phyloP scores from a whole-genome alignment of 179 eudicot genomes.

The Heliamphora pulchella region DNA sequence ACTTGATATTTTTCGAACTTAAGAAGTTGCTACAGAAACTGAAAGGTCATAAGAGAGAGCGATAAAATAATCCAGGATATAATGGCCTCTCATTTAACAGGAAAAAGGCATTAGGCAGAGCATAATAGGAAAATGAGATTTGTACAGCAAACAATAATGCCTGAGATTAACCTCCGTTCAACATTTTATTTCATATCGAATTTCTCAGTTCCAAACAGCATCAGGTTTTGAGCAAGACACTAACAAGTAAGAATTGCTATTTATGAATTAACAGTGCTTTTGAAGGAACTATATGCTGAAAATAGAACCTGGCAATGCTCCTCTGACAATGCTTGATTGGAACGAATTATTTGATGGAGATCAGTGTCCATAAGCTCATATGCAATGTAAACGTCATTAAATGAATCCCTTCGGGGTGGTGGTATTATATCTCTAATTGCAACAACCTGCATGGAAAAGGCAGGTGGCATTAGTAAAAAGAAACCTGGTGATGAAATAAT shows the following conservation, averaged over 20 bases:
- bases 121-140: not conserved
- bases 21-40: not conserved
- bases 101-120: not conserved
- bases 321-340: slow-evolving; percentile 73
- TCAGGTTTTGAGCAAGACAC: not conserved
- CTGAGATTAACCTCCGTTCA: not conserved
- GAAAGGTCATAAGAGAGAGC: too few relatives aligned
- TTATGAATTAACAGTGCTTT: not conserved
- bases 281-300: not conserved
- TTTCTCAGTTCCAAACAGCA: not conserved
- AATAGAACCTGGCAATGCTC: slow-evolving; percentile 84
- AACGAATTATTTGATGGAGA: slow-evolving; percentile 88
- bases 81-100: not conserved
- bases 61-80: too few relatives aligned
- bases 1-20: not conserved
- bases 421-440: slow-evolving; percentile 92
- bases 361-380: slow-evolving; percentile 30
- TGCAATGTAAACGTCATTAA: slow-evolving; percentile 84
- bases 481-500: not conserved
- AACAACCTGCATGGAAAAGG: slow-evolving; percentile 50
- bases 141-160: not conserved
- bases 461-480: slow-evolving; percentile 6
- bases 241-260: not conserved
- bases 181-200: not conserved
- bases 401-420: slow-evolving; percentile 63